These are phyloP conservation scores for Backusella liffmaniae DNA, from an alignment of 192 early-diverging fungal genomes.

Conservation along the genomic window DNA sequence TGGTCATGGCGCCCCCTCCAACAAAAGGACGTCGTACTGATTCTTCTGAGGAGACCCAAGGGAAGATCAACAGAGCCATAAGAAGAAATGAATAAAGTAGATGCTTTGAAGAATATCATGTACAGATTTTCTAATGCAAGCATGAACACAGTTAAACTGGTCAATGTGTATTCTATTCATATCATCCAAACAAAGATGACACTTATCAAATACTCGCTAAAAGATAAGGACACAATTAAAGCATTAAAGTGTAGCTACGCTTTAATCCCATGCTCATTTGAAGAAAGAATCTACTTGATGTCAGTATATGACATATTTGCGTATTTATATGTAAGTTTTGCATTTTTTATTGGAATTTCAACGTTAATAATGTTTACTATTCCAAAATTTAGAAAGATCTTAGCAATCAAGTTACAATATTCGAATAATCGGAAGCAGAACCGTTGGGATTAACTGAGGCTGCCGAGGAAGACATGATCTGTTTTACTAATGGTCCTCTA, in stretches of 20 bases:
- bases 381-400: neutral
- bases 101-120: slow-evolving; percentile 1
- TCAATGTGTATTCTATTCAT: neutral
- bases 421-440: neutral
- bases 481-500: neutral
- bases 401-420: neutral
- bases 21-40: too few relatives aligned
- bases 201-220: neutral
- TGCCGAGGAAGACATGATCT: neutral
- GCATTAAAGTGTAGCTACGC: neutral
- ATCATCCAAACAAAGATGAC: neutral
- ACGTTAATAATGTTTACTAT: neutral
- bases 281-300: neutral
- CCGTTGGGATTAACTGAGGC: neutral
- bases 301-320: neutral
- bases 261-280: neutral
- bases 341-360: neutral
- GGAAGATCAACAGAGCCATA: too few relatives aligned
- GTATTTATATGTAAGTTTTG: neutral
- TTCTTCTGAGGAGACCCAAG: too few relatives aligned
- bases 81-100: too few relatives aligned
- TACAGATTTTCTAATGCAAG: neutral
- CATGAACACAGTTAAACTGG: neutral
- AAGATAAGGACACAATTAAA: neutral
- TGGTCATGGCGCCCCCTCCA: too few relatives aligned